Evolutionary conservation across 345 rosid species (phyloP), one percentile per base, ranked within the genome.

Genomic region (Populus tremula): DNA sequence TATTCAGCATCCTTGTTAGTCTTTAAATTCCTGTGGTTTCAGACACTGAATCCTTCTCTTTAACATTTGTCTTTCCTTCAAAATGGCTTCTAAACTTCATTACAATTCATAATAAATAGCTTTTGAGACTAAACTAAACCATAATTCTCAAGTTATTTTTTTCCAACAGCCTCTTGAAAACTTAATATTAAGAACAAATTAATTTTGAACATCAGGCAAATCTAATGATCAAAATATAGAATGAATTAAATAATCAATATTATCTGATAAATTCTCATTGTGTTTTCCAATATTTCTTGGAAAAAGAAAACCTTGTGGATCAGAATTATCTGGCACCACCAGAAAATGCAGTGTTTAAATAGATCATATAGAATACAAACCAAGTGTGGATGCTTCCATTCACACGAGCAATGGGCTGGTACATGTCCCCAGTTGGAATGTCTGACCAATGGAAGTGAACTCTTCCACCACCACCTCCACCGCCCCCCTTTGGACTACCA

Each of bases 391-490:
- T 88, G 80, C 59, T 80, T 85, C 99, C 99, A 76, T 89, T 87
- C 59, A 94, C 92, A 74, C 82, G 88, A 65, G 99, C 99, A 76
- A 96, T 89, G 29, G 99, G 99, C 92, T 91, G 98, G 87, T 96
- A 96, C 12, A 96, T 90, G 87, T 96, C 99, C 67, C 99, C 99
- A 31, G 95, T 92, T 65, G 97, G 97, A 86, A 96, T 91, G 81
- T 96, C 90, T 12, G 97, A 88, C 99, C 99, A 96, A 79, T 94
- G 99, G 85, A 96, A 91, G 84, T 94, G 99, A 90, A 96, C 89
- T 88, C 99, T 92, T 79, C 99, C 99, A 72, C 99, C 99, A 54
- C 99, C 97, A 11, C 98, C 99, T 25, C 99, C 99, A 67, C 97
- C 99, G 69, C 90, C 84, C 56, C 98, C 94, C 39, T 82, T 65